Conservation (phyloP, 768 basidiomycete genomes). For the Pulveroboletus sp. region DNA sequence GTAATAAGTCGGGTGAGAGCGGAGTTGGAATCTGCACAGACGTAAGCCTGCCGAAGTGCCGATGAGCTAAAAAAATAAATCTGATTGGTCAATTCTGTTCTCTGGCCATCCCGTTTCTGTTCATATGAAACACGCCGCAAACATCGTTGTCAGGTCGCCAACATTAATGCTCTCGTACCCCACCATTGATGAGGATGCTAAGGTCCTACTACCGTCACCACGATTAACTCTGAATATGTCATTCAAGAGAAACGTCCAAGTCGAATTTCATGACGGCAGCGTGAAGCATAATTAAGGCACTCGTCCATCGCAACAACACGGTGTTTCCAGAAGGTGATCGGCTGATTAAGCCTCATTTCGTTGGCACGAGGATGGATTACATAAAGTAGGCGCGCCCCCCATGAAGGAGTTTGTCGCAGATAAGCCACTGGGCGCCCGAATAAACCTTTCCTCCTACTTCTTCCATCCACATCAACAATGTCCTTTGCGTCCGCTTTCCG, state of each 20-base stretch:
- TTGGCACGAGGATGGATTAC: slow-evolving; percentile 10
- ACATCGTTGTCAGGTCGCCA: not conserved
- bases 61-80: too few species aligned
- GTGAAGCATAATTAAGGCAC: not conserved
- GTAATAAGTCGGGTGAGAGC: not conserved
- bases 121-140: not conserved
- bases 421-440: slow-evolving; percentile 7
- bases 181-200: not conserved
- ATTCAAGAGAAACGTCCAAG: too few species aligned
- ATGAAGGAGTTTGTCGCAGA: slow-evolving; percentile 4
- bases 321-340: not conserved
- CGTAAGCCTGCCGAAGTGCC: not conserved
- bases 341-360: not conserved
- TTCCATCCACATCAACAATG: slow-evolving; percentile 38
- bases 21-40: not conserved
- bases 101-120: not conserved
- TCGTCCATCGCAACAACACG: not conserved
- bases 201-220: too few species aligned
- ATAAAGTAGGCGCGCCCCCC: slow-evolving; percentile 6
- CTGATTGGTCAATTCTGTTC: slow-evolving; percentile 5
- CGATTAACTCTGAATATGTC: not conserved
- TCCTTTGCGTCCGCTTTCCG: slow-evolving; percentile 52
- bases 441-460: not conserved
- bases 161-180: not conserved
- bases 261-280: too few species aligned